A percentile compares a stretch with the other conserved stretches of the same genome.
phyloP scores from a whole-genome alignment of 768 basidiomycete genomes.

The Trametes coccinea region DNA sequence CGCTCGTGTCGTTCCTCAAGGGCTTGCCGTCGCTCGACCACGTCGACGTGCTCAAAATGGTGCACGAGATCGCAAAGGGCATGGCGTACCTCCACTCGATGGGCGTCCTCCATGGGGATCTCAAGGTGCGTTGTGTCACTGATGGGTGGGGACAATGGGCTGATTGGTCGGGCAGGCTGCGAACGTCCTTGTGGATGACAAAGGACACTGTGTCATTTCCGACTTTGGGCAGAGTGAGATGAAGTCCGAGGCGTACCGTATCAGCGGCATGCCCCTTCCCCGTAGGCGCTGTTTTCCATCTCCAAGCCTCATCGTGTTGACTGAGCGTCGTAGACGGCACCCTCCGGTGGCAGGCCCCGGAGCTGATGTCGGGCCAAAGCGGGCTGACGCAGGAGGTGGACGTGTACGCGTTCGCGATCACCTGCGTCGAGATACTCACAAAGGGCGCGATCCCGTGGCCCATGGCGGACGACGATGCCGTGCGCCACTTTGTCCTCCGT shows the following conservation, averaged over 20 bases:
- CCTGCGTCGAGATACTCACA: slow-evolving; percentile 36
- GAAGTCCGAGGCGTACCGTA: slow-evolving; percentile 65
- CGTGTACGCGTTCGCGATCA: slow-evolving; percentile 45
- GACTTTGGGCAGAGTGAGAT: slow-evolving; percentile 86
- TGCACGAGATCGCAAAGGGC: slow-evolving; percentile 75
- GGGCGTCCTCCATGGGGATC: slow-evolving; percentile 75
- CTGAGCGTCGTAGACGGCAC: slow-evolving; percentile 50
- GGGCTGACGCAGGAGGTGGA: slow-evolving; percentile 35
- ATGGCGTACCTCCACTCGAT: slow-evolving; percentile 78
- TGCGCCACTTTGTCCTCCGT: slow-evolving; percentile 31
- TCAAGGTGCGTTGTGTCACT: slow-evolving; percentile 54
- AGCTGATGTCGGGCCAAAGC: slow-evolving; percentile 38
- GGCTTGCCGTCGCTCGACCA: slow-evolving; percentile 32
- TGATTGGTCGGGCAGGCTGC: slow-evolving; percentile 46
- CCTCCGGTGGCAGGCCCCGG: slow-evolving; percentile 44
- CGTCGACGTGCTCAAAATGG: slow-evolving; percentile 55
- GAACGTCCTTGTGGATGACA: slow-evolving; percentile 76
- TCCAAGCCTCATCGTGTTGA: background rate
- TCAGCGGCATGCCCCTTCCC: slow-evolving; percentile 47
- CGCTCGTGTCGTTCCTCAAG: slow-evolving; percentile 59
- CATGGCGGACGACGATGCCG: slow-evolving; percentile 31
- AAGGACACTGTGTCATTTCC: slow-evolving; percentile 66
- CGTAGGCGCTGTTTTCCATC: slow-evolving; percentile 23
- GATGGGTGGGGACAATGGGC: background rate
- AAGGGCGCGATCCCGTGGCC: slow-evolving; percentile 39